Conservation (phyloP, 2,329 filamentous ascomycete genomes). For the Penicillium crustosum region DNA sequence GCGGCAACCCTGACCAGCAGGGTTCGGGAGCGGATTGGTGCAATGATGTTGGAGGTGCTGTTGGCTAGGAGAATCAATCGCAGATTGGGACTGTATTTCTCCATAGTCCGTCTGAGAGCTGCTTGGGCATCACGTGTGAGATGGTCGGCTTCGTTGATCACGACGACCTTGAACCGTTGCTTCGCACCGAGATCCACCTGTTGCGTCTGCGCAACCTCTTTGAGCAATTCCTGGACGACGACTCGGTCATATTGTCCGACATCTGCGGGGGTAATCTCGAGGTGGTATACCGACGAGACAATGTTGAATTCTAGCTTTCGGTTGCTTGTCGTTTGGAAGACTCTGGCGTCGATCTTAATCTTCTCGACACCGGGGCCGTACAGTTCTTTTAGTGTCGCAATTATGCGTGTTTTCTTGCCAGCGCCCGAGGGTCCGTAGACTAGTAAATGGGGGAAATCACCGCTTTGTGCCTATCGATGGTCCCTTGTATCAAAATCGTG, state of each 20-base stretch:
- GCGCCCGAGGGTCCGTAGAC: slow-evolving; percentile 96
- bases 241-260: slow-evolving; percentile 96
- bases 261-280: slow-evolving; percentile 96
- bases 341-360: slow-evolving; percentile 97
- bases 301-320: slow-evolving; percentile 99
- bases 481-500: slow-evolving; percentile 10
- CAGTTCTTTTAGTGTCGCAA: slow-evolving; percentile 90
- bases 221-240: slow-evolving; percentile 90
- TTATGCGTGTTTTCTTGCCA: slow-evolving; percentile 95
- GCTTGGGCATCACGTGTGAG: slow-evolving; percentile 93
- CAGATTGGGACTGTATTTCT: slow-evolving; percentile 97
- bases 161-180: slow-evolving; percentile 96
- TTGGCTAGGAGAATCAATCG: slow-evolving; percentile 90
- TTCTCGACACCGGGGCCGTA: slow-evolving; percentile 98
- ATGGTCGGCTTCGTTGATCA: slow-evolving; percentile 98
- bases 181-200: slow-evolving; percentile 92
- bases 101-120: slow-evolving; percentile 92
- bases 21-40: slow-evolving; percentile 91
- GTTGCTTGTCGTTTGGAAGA: slow-evolving; percentile 93
- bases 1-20: slow-evolving; percentile 89
- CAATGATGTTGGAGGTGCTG: slow-evolving; percentile 97
- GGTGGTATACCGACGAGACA: slow-evolving; percentile 92
- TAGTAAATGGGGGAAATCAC: slow-evolving; percentile 95
- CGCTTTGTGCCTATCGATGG: slow-evolving; percentile 74
- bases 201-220: slow-evolving; percentile 97